A percentile compares a stretch with the other conserved stretches of the same genome.
These are phyloP conservation scores for Hymenoscyphus albidus DNA, from an alignment of 2,329 filamentous ascomycete genomes.

Conservation along the genomic window DNA sequence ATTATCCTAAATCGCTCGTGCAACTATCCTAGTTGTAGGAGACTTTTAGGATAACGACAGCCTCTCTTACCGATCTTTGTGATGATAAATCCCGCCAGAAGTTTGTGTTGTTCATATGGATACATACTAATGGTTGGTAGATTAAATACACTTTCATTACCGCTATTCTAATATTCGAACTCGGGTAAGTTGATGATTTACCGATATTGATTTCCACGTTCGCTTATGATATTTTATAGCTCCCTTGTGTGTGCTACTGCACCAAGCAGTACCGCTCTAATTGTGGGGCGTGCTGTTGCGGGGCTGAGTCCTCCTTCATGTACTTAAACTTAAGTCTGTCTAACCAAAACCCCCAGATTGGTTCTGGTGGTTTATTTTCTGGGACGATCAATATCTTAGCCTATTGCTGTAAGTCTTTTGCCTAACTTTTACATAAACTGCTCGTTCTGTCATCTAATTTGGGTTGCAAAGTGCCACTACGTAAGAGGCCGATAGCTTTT, in stretches of 20 bases:
- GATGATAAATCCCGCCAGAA: too few species aligned
- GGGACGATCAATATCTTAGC: constrained; percentile 34
- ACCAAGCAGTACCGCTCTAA: constrained; percentile 34
- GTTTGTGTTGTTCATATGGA: neutral
- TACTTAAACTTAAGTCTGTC: too few species aligned
- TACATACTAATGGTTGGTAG: constrained; percentile 5
- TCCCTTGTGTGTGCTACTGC: constrained; percentile 36
- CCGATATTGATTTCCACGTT: constrained; percentile 14
- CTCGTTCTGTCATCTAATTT: neutral
- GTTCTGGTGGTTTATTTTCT: constrained; percentile 33
- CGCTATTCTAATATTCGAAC: constrained; percentile 34
- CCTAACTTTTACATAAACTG: neutral
- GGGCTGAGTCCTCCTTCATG: constrained; percentile 15
- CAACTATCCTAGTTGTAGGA: too few species aligned
- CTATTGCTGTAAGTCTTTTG: constrained; percentile 24
- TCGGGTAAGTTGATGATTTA: constrained; percentile 25
- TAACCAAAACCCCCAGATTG: constrained; percentile 14
- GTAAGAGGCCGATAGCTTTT: constrained; percentile 30
- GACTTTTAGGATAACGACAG: too few species aligned
- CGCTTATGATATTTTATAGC: constrained; percentile 22
- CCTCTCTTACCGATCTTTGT: neutral
- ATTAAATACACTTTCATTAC: constrained; percentile 32
- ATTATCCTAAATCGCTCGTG: too few species aligned
- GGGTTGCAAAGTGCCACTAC: constrained; percentile 24
- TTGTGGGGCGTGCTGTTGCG: constrained; percentile 35